Evolutionary conservation across 306 rosid genomes (phyloP).

Genomic region (Begonia peltatifolia): DNA sequence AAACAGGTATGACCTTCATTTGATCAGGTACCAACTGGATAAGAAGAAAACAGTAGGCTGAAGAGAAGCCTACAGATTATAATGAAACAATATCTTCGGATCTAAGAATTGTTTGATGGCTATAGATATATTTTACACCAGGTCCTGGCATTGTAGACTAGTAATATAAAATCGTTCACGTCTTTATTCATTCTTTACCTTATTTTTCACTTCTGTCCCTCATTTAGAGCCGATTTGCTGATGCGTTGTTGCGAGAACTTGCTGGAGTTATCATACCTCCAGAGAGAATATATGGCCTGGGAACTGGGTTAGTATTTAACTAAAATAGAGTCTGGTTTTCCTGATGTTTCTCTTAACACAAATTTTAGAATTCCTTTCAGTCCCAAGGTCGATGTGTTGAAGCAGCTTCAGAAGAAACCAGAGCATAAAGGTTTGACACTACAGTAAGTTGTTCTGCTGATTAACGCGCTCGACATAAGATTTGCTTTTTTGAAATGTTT

Average conservation of each 20-base stretch:
- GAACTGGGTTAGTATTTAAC: constrained; percentile 49
- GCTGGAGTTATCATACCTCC: constrained; percentile 68
- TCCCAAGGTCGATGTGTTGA: constrained; percentile 77
- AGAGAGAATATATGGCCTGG: constrained; percentile 71
- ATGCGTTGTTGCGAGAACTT: constrained; percentile 67
- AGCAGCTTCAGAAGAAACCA: constrained; percentile 67
- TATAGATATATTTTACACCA: too few species aligned
- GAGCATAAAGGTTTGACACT: constrained; percentile 64
- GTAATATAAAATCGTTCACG: too few species aligned
- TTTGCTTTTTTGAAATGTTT: neutral
- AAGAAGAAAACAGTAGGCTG: too few species aligned
- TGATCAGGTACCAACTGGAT: constrained; percentile 6
- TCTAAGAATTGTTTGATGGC: too few species aligned
- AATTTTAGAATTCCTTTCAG: constrained; percentile 18
- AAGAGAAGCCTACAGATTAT: too few species aligned
- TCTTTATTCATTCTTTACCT: constrained; percentile 1
- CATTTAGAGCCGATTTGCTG: constrained; percentile 64
- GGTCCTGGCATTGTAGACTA: too few species aligned
- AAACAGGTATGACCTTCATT: constrained; percentile 44
- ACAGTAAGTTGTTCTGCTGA: constrained; percentile 43
- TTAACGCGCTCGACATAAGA: neutral
- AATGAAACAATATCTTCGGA: too few species aligned
- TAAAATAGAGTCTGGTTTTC: too few species aligned
- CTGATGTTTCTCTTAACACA: too few species aligned
- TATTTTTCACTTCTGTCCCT: neutral